These are phyloP conservation scores for Rubia tinctorum DNA, from an alignment of 305 asterid species.

Conservation along the genomic window DNA sequence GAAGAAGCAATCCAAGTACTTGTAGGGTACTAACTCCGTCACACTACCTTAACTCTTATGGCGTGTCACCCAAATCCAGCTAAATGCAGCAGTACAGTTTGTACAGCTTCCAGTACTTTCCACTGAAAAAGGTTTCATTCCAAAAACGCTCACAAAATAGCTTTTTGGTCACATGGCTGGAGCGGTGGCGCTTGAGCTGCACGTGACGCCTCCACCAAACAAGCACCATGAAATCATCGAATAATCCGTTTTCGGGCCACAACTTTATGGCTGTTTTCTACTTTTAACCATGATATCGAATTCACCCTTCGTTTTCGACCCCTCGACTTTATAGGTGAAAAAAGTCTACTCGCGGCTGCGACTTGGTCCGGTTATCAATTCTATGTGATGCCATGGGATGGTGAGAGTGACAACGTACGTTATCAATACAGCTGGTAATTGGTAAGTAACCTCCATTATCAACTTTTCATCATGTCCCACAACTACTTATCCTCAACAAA, in stretches of 20 bases:
- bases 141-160: neutral
- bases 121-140: neutral
- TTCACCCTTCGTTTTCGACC: conserved; percentile 11
- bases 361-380: conserved; percentile 10
- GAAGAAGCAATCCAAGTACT: neutral
- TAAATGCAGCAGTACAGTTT: neutral
- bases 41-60: neutral
- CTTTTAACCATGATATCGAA: neutral
- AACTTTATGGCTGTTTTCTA: neutral
- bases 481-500: neutral
- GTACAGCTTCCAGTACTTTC: neutral
- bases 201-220: neutral
- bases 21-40: conserved; percentile 1
- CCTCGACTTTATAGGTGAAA: neutral
- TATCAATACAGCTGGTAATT: neutral
- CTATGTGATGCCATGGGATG: neutral
- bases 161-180: neutral
- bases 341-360: neutral
- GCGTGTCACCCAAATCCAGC: neutral
- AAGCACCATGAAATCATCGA: too few species aligned
- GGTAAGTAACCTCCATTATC: neutral
- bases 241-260: neutral
- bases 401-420: neutral
- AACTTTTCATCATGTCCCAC: neutral
- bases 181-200: neutral